These are phyloP conservation scores for Ophiostoma quercus DNA, from an alignment of 2,329 filamentous ascomycete genomes.

Conservation along the genomic window DNA sequence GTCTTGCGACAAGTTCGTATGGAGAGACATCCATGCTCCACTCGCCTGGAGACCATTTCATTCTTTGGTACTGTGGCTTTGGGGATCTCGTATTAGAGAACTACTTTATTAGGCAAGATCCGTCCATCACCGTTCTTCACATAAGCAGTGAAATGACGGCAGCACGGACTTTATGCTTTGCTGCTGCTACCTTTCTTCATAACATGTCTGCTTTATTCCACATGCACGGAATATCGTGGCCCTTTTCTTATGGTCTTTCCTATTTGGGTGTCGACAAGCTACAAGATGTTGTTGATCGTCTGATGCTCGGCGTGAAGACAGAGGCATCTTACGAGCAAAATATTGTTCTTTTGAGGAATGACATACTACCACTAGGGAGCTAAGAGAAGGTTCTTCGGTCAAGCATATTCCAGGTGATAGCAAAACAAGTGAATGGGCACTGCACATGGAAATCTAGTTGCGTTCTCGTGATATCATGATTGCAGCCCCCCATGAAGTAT, in stretches of 20 bases:
- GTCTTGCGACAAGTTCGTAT: not conserved
- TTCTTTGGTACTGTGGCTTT: not conserved
- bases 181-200: not conserved
- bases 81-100: not conserved
- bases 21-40: not conserved
- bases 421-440: not conserved
- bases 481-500: not conserved
- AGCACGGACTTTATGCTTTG: not conserved
- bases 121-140: not conserved
- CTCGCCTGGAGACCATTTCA: not conserved
- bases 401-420: not conserved
- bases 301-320: not conserved
- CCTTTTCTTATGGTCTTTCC: not conserved
- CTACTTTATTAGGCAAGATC: not conserved
- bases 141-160: not conserved
- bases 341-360: not conserved
- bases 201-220: not conserved
- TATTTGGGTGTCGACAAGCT: not conserved
- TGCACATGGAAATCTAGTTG: not conserved
- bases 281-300: not conserved
- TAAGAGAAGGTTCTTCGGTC: not conserved
- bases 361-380: not conserved
- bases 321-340: not conserved
- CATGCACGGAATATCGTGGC: not conserved
- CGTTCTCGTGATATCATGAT: not conserved